phyloP scores from a whole-genome alignment of 768 basidiomycete species.

The Boletellus ananiceps region DNA sequence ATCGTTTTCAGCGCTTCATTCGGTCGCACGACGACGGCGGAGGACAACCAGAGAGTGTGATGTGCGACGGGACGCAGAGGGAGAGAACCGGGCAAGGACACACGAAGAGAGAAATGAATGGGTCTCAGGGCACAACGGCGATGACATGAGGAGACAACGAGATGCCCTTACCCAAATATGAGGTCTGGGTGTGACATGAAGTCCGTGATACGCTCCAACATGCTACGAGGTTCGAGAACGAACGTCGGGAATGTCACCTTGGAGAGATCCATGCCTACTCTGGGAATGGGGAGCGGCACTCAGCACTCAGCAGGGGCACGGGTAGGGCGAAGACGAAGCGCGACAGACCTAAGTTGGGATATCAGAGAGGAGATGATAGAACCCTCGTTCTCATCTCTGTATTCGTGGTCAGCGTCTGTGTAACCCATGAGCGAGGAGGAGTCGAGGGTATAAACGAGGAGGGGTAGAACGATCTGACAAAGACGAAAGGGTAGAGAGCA shows the following conservation, averaged over 20 bases:
- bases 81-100: background rate
- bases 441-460: background rate
- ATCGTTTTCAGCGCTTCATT: conserved; percentile 68
- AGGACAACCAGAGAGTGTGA: background rate
- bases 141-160: conserved; percentile 11
- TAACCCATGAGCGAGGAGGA: conserved; percentile 25
- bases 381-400: conserved; percentile 89
- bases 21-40: conserved; percentile 7
- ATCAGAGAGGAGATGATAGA: conserved; percentile 85
- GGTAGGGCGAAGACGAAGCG: background rate
- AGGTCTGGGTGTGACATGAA: conserved; percentile 99
- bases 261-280: conserved; percentile 95
- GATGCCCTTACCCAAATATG: conserved; percentile 75
- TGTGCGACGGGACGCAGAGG: background rate
- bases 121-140: conserved; percentile 21
- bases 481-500: conserved; percentile 31
- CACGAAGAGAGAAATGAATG: background rate
- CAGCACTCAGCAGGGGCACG: conserved; percentile 10
- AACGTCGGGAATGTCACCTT: conserved; percentile 94
- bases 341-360: conserved; percentile 73
- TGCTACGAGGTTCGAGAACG: conserved; percentile 93
- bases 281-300: conserved; percentile 26
- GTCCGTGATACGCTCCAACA: conserved; percentile 98
- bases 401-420: conserved; percentile 32
- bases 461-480: conserved; percentile 6